Conservation (phyloP, 495 filamentous ascomycete species). For the Cetradonia linearis region DNA sequence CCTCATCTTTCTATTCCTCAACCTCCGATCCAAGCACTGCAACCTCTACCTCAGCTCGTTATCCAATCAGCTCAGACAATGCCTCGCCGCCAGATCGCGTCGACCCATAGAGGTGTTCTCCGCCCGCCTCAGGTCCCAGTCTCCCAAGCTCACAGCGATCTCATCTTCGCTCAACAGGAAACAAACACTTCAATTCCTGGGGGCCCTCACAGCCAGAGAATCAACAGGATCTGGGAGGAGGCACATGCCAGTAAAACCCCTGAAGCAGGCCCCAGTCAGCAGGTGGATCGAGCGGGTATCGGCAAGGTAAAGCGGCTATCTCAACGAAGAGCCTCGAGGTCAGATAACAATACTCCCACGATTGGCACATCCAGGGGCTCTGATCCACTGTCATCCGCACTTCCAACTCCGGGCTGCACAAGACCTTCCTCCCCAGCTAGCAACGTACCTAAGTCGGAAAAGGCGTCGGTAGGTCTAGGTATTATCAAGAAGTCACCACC, state of each 20-base stretch:
- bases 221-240: not conserved
- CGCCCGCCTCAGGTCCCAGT: not conserved
- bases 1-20: not conserved
- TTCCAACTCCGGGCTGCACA: not conserved
- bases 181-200: too few relatives aligned
- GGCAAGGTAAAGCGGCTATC: not conserved
- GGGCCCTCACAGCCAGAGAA: not conserved
- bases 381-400: not conserved
- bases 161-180: too few relatives aligned
- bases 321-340: not conserved
- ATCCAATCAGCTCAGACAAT: too few relatives aligned
- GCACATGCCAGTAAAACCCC: not conserved
- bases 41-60: not conserved
- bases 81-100: not conserved
- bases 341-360: not conserved
- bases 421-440: not conserved
- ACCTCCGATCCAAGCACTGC: not conserved
- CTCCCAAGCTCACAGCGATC: not conserved
- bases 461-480: not conserved
- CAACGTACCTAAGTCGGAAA: not conserved
- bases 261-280: not conserved
- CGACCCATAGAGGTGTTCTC: not conserved
- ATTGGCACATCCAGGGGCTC: not conserved
- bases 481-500: not conserved
- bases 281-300: not conserved